Base-by-base conservation (phyloP, 2,329 filamentous ascomycete species). In the Pseudogymnoascus sp. region DNA sequence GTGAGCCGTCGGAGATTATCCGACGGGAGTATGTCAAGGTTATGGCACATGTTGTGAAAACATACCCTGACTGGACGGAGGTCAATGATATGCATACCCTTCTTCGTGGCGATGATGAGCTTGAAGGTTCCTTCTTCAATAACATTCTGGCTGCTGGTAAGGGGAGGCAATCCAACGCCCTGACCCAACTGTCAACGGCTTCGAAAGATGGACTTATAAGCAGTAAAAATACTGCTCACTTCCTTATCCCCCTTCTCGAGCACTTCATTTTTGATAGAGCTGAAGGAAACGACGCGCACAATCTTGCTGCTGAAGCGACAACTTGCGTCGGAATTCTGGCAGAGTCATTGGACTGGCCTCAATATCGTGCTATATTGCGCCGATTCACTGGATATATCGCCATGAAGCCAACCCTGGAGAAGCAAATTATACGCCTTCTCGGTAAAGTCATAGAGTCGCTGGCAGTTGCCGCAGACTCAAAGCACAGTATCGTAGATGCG, bases 101-200 rank as follows among this genome's bases (percentile, higher is more conserved):
- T 10, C 81, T 95, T 40, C 82, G 83, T 7, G 82, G 79, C 12
- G 82, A 89, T 62, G 89, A 90, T 64, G 73, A 73, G 60, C 34
- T 72, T 31, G 72, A 74, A 70, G 84, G 86, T 10, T 90, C 90
- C 0, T 97, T 99, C 78, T 99, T 97, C 79, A 89, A 85, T 75
- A 96, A 97, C 70, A 86, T 97, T 51, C 79, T 97, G 37, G 93
- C 95, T 71, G 93, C 96, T 59, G 92, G 96, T 61, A 87, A 92
- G 37, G 87, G 95, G 65, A 87, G 91, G 67, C 90, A 96, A 70
- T 81, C 96, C 62, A 88, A 93, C 69, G 93, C 95, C 2, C 79
- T 99, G 39, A 86, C 90, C 65, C 83, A 91, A 64, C 80, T 99
- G 11, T 86, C 89, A 63, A 78, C 82, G 7, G 87, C 88, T 66